phyloP scores from a whole-genome alignment of 2,329 filamentous ascomycete species.

The Fragosphaeria purpurea region DNA sequence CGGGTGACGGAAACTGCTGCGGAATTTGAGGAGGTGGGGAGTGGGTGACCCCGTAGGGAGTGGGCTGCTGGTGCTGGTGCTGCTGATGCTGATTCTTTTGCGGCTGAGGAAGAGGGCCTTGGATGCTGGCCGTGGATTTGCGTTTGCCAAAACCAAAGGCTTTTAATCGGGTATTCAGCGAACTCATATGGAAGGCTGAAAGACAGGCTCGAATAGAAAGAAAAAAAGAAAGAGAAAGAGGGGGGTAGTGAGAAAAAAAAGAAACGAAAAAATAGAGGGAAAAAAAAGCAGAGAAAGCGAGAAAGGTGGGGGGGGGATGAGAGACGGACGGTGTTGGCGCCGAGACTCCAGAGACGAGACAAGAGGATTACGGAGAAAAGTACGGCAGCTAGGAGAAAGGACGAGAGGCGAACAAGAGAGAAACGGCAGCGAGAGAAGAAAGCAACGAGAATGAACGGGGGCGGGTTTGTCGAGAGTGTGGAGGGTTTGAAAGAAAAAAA shows the following conservation, averaged over 20 bases:
- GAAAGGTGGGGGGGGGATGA: neutral
- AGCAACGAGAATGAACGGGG: too few species aligned
- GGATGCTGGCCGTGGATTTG: slow-evolving; percentile 56
- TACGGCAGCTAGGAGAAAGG: neutral
- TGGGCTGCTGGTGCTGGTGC: slow-evolving; percentile 1
- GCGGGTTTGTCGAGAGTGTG: too few species aligned
- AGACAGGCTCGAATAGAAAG: slow-evolving; percentile 20
- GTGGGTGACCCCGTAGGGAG: slow-evolving; percentile 10
- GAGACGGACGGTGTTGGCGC: too few species aligned
- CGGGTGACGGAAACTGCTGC: slow-evolving; percentile 31
- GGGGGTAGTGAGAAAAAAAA: neutral
- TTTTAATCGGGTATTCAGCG: slow-evolving; percentile 71
- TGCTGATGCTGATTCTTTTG: slow-evolving; percentile 15
- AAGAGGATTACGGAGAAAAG: too few species aligned
- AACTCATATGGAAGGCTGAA: slow-evolving; percentile 52
- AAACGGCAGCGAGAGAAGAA: too few species aligned
- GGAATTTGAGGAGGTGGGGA: slow-evolving; percentile 39
- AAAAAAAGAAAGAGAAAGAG: slow-evolving; percentile 13
- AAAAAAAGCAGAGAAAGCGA: neutral
- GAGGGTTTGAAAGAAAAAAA: neutral
- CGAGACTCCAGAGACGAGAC: too few species aligned
- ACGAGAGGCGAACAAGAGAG: neutral
- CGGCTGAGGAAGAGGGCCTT: slow-evolving; percentile 27
- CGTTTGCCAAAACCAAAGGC: slow-evolving; percentile 74
- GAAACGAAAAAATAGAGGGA: neutral